Evolutionary conservation across 1,284 basidiomycete genomes (phyloP), one percentile per base, ranked within the genome.

Genomic region (Boletellus deceptivus): DNA sequence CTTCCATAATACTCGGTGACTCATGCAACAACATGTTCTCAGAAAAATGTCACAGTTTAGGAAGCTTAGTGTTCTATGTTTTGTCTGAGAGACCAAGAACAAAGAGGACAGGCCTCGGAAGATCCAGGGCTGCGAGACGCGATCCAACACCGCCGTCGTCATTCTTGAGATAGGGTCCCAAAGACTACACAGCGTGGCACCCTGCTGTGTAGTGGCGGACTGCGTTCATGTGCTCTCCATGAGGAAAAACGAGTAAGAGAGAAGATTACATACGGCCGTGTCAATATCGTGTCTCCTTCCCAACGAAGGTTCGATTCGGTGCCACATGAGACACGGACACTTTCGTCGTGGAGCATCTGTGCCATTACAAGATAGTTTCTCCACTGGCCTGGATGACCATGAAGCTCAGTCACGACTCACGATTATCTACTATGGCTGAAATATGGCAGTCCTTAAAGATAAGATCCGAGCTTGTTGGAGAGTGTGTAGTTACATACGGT

Each of bases 1-100:
- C 40, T 34, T 20, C 20, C 39, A 45, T 45, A 43, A 48, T 29
- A 29, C n/a, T 51, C 27, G 40, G 34, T 17, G 29, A 43, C 11
- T 33, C 38, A 33, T 35, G 29, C 29, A 43, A 46, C 36, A 57
- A 49, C 17, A 43, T 7, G 36, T 43, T 18, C 22, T 34, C 34
- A 24, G 10, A 29, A 50, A 49, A 6, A 44, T 16, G 17, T 24
- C 37, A 3, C 43, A 17, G 35, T 43, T 40, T 11, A 4, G 18
- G 27, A 20, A 22, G 1, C 6, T 24, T 20, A 8, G 22, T 18
- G n/a, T 20, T 16, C 48, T 20, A n/a, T 34, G 31, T 14, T 14
- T 20, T 40, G 18, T 37, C 49, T 27, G 22, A 38, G 38, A 17
- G 29, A 35, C 39, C 39, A 22, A 43, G 43, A 20, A 27, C 25